Evolutionary conservation across 1,139 yeast genomes (phyloP).

Genomic region (Suhomyces anneliseae): DNA sequence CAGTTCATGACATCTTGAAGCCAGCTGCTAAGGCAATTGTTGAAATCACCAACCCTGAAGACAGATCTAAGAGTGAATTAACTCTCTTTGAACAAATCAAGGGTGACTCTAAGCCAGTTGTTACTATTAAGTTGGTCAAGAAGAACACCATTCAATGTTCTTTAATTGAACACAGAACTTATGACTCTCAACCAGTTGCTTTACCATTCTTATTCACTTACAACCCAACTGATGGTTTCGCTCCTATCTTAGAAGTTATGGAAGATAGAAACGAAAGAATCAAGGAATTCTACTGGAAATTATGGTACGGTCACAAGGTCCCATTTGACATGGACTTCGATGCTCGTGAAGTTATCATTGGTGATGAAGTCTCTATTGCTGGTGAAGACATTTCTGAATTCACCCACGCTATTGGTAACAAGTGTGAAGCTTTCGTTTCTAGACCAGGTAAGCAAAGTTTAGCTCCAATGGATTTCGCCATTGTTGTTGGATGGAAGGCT

Average conservation of each 20-base stretch:
- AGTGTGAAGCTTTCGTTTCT: slow-evolving; percentile 91
- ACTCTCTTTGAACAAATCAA: slow-evolving; percentile 69
- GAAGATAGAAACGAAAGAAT: slow-evolving; percentile 89
- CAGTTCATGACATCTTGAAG: slow-evolving; percentile 74
- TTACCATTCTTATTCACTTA: slow-evolving; percentile 78
- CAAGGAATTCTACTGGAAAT: slow-evolving; percentile 94
- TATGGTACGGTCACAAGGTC: slow-evolving; percentile 80
- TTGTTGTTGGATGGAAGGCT: slow-evolving; percentile 98
- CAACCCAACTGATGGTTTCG: slow-evolving; percentile 85
- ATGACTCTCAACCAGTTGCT: slow-evolving; percentile 69
- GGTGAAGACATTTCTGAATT: slow-evolving; percentile 84
- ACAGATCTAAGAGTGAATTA: slow-evolving; percentile 57
- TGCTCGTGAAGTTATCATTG: slow-evolving; percentile 68
- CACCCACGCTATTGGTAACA: slow-evolving; percentile 96
- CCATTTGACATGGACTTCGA: slow-evolving; percentile 64
- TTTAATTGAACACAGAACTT: slow-evolving; percentile 87
- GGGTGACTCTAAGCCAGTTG: slow-evolving; percentile 72
- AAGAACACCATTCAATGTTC: slow-evolving; percentile 60
- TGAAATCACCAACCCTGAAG: slow-evolving; percentile 55
- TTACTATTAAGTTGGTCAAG: slow-evolving; percentile 53
- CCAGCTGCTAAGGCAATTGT: slow-evolving; percentile 70
- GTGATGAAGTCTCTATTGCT: slow-evolving; percentile 69
- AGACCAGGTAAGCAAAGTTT: slow-evolving; percentile 80
- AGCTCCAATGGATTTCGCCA: slow-evolving; percentile 99
- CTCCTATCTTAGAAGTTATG: slow-evolving; percentile 90